phyloP scores from a whole-genome alignment of 2,329 filamentous ascomycete species.

The Plectosphaerella plurivora region DNA sequence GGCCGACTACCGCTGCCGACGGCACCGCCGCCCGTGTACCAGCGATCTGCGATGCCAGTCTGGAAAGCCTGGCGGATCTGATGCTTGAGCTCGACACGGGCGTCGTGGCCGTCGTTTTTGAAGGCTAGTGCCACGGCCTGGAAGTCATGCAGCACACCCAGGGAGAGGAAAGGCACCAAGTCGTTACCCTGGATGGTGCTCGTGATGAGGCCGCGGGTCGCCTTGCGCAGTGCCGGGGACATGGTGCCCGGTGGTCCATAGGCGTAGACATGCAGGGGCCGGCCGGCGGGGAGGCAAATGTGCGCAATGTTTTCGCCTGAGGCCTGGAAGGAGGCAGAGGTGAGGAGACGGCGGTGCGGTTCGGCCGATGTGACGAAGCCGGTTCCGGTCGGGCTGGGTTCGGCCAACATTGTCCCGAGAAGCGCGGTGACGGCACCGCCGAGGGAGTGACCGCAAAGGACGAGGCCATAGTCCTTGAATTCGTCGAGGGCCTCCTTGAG shows the following conservation, averaged over 20 bases:
- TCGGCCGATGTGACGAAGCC: constrained; percentile 59
- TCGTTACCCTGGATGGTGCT: constrained; percentile 70
- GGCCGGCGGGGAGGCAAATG: constrained; percentile 57
- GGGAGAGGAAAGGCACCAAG: constrained; percentile 67
- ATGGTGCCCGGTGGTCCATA: constrained; percentile 73
- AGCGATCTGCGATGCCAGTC: constrained; percentile 56
- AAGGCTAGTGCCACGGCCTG: constrained; percentile 69
- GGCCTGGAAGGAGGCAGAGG: constrained; percentile 17
- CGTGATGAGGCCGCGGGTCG: constrained; percentile 70
- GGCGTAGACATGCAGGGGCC: constrained; percentile 74
- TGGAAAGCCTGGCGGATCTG: constrained; percentile 63
- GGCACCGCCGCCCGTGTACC: constrained; percentile 36
- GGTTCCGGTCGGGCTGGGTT: constrained; percentile 49
- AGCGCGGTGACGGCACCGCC: constrained; percentile 67
- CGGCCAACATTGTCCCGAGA: constrained; percentile 66
- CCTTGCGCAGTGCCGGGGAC: constrained; percentile 63
- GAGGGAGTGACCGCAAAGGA: constrained; percentile 66
- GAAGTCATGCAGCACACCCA: constrained; percentile 71
- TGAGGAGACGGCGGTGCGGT: constrained; percentile 37
- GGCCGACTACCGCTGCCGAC: constrained; percentile 27
- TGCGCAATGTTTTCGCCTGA: constrained; percentile 14
- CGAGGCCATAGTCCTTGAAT: constrained; percentile 64
- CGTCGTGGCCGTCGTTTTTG: constrained; percentile 64
- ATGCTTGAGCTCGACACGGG: constrained; percentile 61
- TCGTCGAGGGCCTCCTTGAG: constrained; percentile 62